Evolutionary conservation across 768 basidiomycete species (phyloP).

Genomic region (Boletus rubescentipes): DNA sequence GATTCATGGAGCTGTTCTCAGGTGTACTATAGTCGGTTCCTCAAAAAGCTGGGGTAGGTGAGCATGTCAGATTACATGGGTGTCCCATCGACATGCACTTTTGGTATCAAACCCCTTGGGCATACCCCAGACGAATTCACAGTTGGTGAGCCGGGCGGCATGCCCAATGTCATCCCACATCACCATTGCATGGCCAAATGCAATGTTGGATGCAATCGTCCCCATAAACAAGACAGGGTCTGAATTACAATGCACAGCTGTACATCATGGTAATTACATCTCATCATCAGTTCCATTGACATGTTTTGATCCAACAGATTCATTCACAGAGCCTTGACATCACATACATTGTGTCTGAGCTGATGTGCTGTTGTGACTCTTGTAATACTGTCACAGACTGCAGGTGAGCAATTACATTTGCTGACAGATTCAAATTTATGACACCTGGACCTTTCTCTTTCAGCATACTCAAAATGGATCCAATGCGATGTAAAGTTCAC

Average conservation of each 20-base stretch:
- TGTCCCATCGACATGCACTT: conserved; percentile 37
- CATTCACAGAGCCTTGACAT: neutral
- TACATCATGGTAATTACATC: neutral
- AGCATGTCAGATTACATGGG: neutral
- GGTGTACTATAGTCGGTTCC: conserved; percentile 95
- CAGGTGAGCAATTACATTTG: neutral
- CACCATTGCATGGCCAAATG: conserved; percentile 75
- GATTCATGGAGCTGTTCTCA: conserved; percentile 31
- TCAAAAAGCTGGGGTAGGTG: conserved; percentile 73
- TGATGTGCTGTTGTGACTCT: neutral
- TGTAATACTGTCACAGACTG: neutral
- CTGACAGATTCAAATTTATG: no score
- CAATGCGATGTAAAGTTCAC: neutral
- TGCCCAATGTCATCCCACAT: conserved; percentile 83
- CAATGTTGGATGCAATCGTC: conserved; percentile 93
- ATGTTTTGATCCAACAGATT: neutral
- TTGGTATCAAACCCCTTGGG: conserved; percentile 92
- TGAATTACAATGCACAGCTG: neutral
- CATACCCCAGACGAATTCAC: conserved; percentile 94
- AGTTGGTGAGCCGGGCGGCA: conserved; percentile 91
- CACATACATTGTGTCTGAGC: no score
- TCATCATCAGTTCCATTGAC: neutral
- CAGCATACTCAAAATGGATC: no score
- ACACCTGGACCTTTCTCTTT: no score
- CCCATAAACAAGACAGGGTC: conserved; percentile 49